A percentile compares a stretch with the other conserved stretches of the same genome.
Conservation (phyloP, 352 stramenopile species). For the Paralagenidium karlingii region DNA sequence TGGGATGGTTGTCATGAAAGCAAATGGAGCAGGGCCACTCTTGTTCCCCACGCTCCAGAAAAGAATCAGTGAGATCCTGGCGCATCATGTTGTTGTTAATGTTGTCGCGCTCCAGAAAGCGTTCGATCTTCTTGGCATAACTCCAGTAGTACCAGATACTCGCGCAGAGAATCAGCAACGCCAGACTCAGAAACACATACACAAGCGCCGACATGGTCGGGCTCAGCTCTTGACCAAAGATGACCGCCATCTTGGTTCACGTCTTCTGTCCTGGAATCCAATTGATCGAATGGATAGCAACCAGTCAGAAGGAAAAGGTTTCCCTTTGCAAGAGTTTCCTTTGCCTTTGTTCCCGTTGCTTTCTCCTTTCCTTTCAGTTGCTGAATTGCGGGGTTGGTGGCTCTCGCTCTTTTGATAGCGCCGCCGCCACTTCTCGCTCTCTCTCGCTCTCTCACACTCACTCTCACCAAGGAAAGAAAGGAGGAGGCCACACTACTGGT, state of each 20-base stretch:
- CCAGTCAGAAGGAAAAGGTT: no score
- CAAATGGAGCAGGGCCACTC: conserved; percentile 82
- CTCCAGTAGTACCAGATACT: conserved; percentile 84
- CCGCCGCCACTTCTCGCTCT: no score
- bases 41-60: conserved; percentile 63
- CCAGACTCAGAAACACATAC: conserved; percentile 63
- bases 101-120: conserved; percentile 71
- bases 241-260: conserved; percentile 35
- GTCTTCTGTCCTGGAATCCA: not conserved
- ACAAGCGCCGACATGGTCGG: conserved; percentile 52
- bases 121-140: conserved; percentile 78
- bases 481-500: no score
- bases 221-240: conserved; percentile 70
- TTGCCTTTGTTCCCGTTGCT: no score
- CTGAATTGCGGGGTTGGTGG: no score
- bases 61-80: conserved; percentile 72
- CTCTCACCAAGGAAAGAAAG: no score
- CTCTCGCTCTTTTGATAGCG: no score
- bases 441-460: no score
- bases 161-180: conserved; percentile 47
- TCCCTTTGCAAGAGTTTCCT: no score
- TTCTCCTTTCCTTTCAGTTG: no score
- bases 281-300: no score
- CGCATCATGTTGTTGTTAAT: conserved; percentile 85
- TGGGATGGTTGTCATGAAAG: conserved; percentile 81